Evolutionary conservation across 2,329 filamentous ascomycete species (phyloP).

Genomic region (Chalara sp.): DNA sequence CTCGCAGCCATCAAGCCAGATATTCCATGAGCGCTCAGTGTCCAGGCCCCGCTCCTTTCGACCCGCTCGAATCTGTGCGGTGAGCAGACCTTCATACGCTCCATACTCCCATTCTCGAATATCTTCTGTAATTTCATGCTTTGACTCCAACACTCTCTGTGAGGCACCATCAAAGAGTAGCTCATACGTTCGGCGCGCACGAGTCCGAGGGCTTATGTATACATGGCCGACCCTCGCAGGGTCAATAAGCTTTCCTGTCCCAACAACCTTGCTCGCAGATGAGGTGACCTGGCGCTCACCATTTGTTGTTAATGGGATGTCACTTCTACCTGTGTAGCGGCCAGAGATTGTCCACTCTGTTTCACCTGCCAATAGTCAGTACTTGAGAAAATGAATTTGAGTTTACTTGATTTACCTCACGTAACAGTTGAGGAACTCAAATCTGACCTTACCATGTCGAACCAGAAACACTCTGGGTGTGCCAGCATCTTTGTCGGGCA

Average conservation of each 20-base stretch:
- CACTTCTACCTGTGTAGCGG: conserved; percentile 37
- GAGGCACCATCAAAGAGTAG: conserved; percentile 32
- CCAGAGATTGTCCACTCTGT: conserved; percentile 41
- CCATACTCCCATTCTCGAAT: conserved; percentile 47
- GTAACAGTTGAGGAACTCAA: background rate
- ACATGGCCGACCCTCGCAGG: conserved; percentile 36
- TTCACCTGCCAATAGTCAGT: conserved; percentile 29
- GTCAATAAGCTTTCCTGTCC: conserved; percentile 40
- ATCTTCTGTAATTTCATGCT: conserved; percentile 32
- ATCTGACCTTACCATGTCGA: conserved; percentile 28
- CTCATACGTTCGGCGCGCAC: conserved; percentile 39
- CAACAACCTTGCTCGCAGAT: conserved; percentile 36
- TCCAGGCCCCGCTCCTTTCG: conserved; percentile 36
- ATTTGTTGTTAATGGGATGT: conserved; percentile 32
- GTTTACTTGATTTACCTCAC: background rate
- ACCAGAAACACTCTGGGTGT: conserved; percentile 34
- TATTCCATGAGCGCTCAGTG: conserved; percentile 39
- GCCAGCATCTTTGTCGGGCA: conserved; percentile 29
- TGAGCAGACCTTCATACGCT: conserved; percentile 40
- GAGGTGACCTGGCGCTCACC: conserved; percentile 36
- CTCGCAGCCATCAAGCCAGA: conserved; percentile 46
- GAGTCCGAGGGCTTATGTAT: conserved; percentile 38
- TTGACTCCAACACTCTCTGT: conserved; percentile 14
- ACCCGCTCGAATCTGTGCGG: conserved; percentile 34
- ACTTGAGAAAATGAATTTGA: background rate